Evolutionary conservation across 176 grass and related monocot species (phyloP).

Genomic region (Microstegium vimineum): DNA sequence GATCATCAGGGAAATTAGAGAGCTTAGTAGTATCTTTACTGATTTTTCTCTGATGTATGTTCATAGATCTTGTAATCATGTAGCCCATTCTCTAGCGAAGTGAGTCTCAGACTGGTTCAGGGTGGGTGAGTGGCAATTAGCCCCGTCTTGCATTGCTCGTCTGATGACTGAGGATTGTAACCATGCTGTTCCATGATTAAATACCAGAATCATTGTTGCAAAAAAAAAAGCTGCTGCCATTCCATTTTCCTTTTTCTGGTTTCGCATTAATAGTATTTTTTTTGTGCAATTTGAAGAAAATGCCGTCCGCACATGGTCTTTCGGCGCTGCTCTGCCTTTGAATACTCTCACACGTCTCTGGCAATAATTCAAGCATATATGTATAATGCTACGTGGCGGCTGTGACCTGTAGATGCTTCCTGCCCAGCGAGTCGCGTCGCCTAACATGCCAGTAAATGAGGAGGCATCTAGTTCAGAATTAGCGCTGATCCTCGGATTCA

Average conservation of each 20-base stretch:
- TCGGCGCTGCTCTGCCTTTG: neutral
- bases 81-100: too few species aligned
- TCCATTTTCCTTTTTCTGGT: neutral
- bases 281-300: neutral
- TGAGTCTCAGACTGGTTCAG: too few species aligned
- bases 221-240: neutral
- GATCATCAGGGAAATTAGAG: too few species aligned
- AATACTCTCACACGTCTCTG: neutral
- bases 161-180: too few species aligned
- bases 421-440: neutral
- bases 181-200: too few species aligned
- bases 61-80: too few species aligned
- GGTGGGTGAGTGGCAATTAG: too few species aligned
- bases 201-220: too few species aligned
- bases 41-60: too few species aligned
- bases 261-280: neutral
- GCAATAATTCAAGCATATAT: slow-evolving; percentile 1
- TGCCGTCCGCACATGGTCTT: neutral
- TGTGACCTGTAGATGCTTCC: slow-evolving; percentile 1
- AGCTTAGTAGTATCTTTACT: too few species aligned
- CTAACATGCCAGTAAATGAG: neutral
- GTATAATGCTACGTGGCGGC: neutral
- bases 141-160: too few species aligned
- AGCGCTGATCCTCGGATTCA: neutral
- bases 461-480: neutral